Percentiles rank a stretch among this genome's conserved stretches.
phyloP scores from a whole-genome alignment of 2,329 filamentous ascomycete species.

The Alternaria arborescens region DNA sequence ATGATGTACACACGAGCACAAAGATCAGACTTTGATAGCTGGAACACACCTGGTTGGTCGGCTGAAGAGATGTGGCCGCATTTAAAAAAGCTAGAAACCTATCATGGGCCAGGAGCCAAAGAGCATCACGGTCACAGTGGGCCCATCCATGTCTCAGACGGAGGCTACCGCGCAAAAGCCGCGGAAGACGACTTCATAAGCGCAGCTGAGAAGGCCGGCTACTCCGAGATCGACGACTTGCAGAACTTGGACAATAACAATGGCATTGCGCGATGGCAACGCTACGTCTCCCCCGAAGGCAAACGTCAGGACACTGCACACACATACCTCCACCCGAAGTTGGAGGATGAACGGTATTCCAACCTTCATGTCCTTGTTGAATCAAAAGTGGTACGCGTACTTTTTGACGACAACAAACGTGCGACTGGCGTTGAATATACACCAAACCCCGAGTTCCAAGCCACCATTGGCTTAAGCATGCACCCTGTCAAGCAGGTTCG shows the following conservation, averaged over 20 bases:
- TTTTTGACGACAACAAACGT: slow-evolving; percentile 63
- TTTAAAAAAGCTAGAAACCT: slow-evolving; percentile 67
- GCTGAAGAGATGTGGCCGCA: slow-evolving; percentile 63
- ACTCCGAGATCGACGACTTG: slow-evolving; percentile 62
- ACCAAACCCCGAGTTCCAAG: slow-evolving; percentile 56
- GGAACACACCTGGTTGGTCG: slow-evolving; percentile 63
- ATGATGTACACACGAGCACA: slow-evolving; percentile 58
- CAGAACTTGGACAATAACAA: slow-evolving; percentile 60
- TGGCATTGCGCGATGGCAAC: slow-evolving; percentile 55
- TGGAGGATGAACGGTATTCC: slow-evolving; percentile 60
- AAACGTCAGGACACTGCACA: slow-evolving; percentile 67
- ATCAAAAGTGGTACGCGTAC: slow-evolving; percentile 63
- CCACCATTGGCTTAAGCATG: slow-evolving; percentile 40
- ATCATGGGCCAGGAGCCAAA: slow-evolving; percentile 57
- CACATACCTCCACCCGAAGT: slow-evolving; percentile 62
- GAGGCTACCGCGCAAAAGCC: slow-evolving; percentile 54
- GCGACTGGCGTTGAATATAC: slow-evolving; percentile 69
- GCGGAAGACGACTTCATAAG: slow-evolving; percentile 61
- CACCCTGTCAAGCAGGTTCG: slow-evolving; percentile 53
- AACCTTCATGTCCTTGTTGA: slow-evolving; percentile 69
- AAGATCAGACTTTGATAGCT: slow-evolving; percentile 60
- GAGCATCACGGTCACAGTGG: slow-evolving; percentile 63
- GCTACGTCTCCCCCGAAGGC: slow-evolving; percentile 62
- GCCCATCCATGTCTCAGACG: slow-evolving; percentile 64
- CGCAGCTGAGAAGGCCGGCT: slow-evolving; percentile 59